Evolutionary conservation across 129 eudicot genomes (phyloP).

Genomic region (Apium graveolens): DNA sequence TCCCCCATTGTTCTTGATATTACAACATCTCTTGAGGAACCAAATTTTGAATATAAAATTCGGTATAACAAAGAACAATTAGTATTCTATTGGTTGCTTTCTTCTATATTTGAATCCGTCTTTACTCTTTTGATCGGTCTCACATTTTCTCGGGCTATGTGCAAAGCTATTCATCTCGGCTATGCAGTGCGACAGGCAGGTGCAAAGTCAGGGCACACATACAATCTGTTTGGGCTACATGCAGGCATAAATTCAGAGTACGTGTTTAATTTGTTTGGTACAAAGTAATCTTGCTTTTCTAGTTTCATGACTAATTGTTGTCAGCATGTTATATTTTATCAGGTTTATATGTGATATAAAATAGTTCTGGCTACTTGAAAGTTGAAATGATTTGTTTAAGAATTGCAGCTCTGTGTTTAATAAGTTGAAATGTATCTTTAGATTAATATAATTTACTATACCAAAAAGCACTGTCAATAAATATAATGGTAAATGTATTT

Average conservation of each 20-base stretch:
- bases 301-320: background rate
- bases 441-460: no score
- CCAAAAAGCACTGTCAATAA: no score
- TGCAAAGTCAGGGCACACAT: background rate
- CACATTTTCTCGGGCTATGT: no score
- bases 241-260: background rate
- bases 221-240: background rate
- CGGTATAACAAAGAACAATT: constrained; percentile 14
- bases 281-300: background rate
- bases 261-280: background rate
- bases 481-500: no score
- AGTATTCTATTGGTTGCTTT: no score
- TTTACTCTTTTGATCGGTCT: no score
- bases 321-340: background rate
- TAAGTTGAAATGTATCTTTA: no score
- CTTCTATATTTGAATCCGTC: no score
- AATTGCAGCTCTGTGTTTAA: background rate
- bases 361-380: background rate
- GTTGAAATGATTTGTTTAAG: background rate
- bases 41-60: background rate
- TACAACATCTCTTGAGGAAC: no score
- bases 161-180: no score
- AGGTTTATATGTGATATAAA: background rate
- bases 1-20: no score
- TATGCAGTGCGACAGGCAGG: background rate